phyloP scores from a whole-genome alignment of 31 red algal species.

The Endocladia muricata region DNA sequence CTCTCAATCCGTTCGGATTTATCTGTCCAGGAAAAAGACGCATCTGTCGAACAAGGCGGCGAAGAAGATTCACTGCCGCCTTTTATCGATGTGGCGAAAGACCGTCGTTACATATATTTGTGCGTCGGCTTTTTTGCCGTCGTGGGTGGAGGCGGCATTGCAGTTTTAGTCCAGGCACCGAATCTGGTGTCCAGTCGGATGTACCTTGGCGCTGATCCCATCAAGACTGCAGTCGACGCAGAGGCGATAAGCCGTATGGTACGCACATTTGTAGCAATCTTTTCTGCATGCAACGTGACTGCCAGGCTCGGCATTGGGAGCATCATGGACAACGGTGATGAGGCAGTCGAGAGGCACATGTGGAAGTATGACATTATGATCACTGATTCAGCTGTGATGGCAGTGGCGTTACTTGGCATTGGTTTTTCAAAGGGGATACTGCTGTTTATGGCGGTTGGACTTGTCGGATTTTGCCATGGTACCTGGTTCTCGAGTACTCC shows the following conservation, averaged over 20 bases:
- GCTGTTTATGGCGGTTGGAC: constrained; percentile 3
- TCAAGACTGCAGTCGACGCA: not conserved
- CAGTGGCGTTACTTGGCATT: constrained; percentile 6
- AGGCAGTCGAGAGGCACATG: constrained; percentile 9
- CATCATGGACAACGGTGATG: constrained; percentile 20
- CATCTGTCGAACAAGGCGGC: not conserved
- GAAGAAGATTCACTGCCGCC: not conserved
- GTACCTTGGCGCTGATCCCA: not conserved
- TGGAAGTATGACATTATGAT: constrained; percentile 45
- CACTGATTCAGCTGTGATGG: constrained; percentile 3
- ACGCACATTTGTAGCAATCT: constrained; percentile 34
- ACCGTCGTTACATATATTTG: not conserved
- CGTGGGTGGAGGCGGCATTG: constrained; percentile 40
- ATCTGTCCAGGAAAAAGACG: not conserved
- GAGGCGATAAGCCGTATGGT: constrained; percentile 12
- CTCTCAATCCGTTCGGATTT: constrained; percentile 1
- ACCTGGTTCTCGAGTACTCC: constrained; percentile 38
- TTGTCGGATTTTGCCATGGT: constrained; percentile 40
- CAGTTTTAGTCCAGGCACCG: constrained; percentile 35
- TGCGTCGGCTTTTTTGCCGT: constrained; percentile 27
- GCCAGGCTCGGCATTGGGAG: constrained; percentile 17
- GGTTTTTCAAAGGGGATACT: not conserved
- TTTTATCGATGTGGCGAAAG: not conserved
- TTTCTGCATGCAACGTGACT: constrained; percentile 47
- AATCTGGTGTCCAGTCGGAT: constrained; percentile 14